phyloP scores from a whole-genome alignment of 345 rosid species.

The Cardamine resedifolia region DNA sequence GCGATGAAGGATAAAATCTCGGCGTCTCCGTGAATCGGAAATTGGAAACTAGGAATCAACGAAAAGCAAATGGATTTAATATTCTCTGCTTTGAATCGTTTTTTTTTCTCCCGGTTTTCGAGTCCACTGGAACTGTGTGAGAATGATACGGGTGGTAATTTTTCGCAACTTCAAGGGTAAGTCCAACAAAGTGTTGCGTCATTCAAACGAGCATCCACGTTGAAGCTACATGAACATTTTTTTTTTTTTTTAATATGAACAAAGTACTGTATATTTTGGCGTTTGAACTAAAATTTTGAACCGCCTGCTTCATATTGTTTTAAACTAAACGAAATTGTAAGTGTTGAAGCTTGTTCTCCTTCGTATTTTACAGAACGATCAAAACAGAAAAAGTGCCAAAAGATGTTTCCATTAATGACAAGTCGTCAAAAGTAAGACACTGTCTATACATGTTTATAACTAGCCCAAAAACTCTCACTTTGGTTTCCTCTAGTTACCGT shows the following conservation, averaged over 20 bases:
- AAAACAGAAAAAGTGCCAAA: not conserved
- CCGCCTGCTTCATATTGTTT: not conserved
- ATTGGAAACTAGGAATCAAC: constrained; percentile 22
- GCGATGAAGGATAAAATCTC: constrained; percentile 10
- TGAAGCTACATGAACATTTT: constrained; percentile 21
- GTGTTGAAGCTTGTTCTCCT: not conserved
- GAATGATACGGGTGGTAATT: constrained; percentile 22
- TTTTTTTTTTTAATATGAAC: too few species aligned
- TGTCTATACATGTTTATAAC: not conserved
- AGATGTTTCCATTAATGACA: not conserved
- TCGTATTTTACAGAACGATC: not conserved
- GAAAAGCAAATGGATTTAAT: constrained; percentile 3
- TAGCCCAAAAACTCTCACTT: not conserved
- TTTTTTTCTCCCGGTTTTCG: not conserved
- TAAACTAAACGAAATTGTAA: not conserved
- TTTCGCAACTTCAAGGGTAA: constrained; percentile 15
- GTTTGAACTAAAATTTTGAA: too few species aligned
- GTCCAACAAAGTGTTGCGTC: not conserved
- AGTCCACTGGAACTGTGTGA: constrained; percentile 33
- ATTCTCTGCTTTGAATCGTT: constrained; percentile 24
- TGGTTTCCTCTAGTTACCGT: not conserved
- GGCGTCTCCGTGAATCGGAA: constrained; percentile 22
- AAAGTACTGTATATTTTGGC: too few species aligned
- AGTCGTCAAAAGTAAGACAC: not conserved
- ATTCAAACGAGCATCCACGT: constrained; percentile 22